These are phyloP conservation scores for Microbotryomycetes sp. DNA, from an alignment of 1,284 basidiomycete genomes.

Conservation along the genomic window DNA sequence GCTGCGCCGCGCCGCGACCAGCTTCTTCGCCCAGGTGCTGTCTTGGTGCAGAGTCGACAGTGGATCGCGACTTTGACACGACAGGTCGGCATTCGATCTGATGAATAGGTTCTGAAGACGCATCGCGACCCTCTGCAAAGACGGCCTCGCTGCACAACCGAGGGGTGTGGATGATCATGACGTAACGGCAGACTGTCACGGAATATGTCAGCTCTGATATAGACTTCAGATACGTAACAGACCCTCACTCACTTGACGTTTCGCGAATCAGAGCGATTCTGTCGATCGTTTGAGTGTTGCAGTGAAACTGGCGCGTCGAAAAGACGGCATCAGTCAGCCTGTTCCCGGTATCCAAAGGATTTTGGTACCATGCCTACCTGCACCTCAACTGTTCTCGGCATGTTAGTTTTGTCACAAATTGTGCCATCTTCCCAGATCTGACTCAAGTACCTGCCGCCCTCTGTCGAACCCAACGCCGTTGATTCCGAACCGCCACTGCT, in stretches of 20 bases:
- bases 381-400: constrained; percentile 78
- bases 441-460: constrained; percentile 58
- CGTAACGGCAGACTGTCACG: constrained; percentile 59
- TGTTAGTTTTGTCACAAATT: constrained; percentile 80
- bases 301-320: constrained; percentile 64
- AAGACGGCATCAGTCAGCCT: neutral
- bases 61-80: neutral
- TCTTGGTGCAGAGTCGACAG: neutral
- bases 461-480: constrained; percentile 8
- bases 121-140: constrained; percentile 47
- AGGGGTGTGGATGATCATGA: constrained; percentile 85
- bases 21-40: neutral
- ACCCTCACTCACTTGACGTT: constrained; percentile 53
- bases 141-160: constrained; percentile 84
- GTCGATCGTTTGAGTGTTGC: constrained; percentile 55
- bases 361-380: constrained; percentile 55
- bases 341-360: neutral
- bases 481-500: neutral
- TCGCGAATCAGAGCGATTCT: constrained; percentile 82
- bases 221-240: neutral
- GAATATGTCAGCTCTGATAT: neutral
- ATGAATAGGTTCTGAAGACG: constrained; percentile 2
- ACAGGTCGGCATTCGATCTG: constrained; percentile 27
- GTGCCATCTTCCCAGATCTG: constrained; percentile 84
- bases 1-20: neutral